Evolutionary conservation across 169 alveolate species (phyloP).

Genomic region (Eimeria necatrix): DNA sequence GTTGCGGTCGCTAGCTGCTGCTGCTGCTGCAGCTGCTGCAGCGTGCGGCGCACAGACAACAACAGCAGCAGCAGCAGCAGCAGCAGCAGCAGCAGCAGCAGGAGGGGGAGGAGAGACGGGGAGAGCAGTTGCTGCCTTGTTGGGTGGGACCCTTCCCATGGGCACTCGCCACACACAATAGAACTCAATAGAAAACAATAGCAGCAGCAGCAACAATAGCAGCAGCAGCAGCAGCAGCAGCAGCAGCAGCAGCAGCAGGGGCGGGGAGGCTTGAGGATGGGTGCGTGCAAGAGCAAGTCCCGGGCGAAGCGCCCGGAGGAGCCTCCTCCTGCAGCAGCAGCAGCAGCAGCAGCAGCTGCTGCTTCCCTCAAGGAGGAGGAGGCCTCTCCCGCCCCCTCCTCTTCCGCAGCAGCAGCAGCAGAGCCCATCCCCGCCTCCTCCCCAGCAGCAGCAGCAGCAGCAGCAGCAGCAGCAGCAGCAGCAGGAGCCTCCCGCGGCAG

Average conservation of each 20-base stretch:
- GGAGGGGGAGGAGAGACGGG: too few relatives aligned
- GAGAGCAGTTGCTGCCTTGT: too few relatives aligned
- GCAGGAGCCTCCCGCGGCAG: too few relatives aligned
- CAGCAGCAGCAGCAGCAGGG: not conserved
- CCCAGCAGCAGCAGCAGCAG: not conserved
- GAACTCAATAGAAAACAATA: not conserved
- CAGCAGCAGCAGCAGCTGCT: too few relatives aligned
- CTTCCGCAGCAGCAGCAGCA: not conserved
- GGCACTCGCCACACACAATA: not conserved
- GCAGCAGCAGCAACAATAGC: not conserved
- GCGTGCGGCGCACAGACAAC: not conserved
- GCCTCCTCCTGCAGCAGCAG: not conserved
- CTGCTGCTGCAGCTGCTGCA: not conserved
- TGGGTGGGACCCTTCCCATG: not conserved
- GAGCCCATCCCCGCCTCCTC: not conserved
- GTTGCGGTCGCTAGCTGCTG: not conserved
- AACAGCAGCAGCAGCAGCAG: too few relatives aligned
- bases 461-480: not conserved
- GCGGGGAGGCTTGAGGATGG: not conserved
- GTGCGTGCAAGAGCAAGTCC: conserved; percentile 74
- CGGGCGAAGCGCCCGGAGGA: conserved; percentile 66
- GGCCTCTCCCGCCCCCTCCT: not conserved
- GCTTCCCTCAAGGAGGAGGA: not conserved
- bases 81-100: too few relatives aligned
- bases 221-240: not conserved